Base-by-base conservation (phyloP, 1,284 basidiomycete species). In the Marasmius tenuissimus region DNA sequence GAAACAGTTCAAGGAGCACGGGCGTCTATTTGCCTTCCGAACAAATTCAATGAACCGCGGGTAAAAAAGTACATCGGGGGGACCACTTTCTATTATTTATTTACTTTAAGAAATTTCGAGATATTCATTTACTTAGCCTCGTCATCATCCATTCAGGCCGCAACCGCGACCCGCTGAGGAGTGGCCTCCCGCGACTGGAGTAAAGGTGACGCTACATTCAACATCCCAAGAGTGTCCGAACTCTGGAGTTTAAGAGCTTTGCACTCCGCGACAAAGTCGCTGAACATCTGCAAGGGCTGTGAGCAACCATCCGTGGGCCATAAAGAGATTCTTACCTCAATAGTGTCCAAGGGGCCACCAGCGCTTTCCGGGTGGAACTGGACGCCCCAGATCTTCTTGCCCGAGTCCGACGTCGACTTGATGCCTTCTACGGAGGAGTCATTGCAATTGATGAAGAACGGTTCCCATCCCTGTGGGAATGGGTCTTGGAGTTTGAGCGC, bases 361-460 rank as follows among this genome's bases (percentile, higher is more conserved):
- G 93, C 91, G 63, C 92, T 93, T 76, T 97, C 96, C 20, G 95
- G 95, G 75, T 97, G 96, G 87, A 97, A 98, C 73, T 98, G 95
- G 18, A 96, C 94, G 67, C 96, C 96, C 94, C 94, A 97, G 37
- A 98, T 85, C 67, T 88, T 89, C 78, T 90, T 94, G 61, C 94
- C 94, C 39, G 93, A 94, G 22, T 89, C 89, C 0, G 80, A 73
- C 1, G 96, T 96, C 10, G 94, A 94, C 78, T 96, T 97, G 82
- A 98, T 97, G 45, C 96, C 96, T 73, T 97, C 96, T n/a, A 97
- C 94, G 1, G 93, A 96, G 20, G 94, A 96, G 77, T 97, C 93
- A 73, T 97, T 97, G 78, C 93, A 97, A 78, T 97, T 97, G 80
- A 97, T 96, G 81, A 97, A 97, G 84, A 96, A 97, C 0, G 95